phyloP scores from a whole-genome alignment of 805 yeast species.

The Tetrapisispora namnaoensis region DNA sequence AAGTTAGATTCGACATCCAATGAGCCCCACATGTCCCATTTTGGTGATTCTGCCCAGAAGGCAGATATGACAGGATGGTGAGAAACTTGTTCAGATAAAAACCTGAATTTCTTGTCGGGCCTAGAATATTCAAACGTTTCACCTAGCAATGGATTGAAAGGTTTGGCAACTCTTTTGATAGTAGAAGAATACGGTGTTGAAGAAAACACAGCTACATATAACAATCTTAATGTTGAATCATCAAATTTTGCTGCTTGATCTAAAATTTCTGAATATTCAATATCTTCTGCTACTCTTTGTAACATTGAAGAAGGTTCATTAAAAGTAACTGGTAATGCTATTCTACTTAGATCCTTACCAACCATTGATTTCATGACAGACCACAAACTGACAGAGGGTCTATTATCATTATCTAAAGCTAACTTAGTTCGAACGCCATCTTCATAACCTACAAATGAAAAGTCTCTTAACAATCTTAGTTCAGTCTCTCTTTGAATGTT shows the following conservation, averaged over 20 bases:
- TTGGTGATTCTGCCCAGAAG: slow-evolving; percentile 69
- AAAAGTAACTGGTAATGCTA: slow-evolving; percentile 94
- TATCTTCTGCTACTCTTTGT: slow-evolving; percentile 90
- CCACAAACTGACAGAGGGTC: slow-evolving; percentile 89
- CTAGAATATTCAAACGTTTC: slow-evolving; percentile 89
- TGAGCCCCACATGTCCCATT: slow-evolving; percentile 94
- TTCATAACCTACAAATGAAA: slow-evolving; percentile 69
- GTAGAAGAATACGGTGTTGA: slow-evolving; percentile 93
- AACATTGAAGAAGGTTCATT: slow-evolving; percentile 89
- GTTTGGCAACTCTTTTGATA: slow-evolving; percentile 85
- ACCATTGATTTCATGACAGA: slow-evolving; percentile 86
- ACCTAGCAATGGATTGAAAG: slow-evolving; percentile 89
- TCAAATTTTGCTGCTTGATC: slow-evolving; percentile 65
- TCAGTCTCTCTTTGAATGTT: slow-evolving; percentile 21
- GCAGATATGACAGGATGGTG: slow-evolving; percentile 98
- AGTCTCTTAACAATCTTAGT: slow-evolving; percentile 27
- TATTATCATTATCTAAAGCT: slow-evolving; percentile 63
- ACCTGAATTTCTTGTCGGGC: slow-evolving; percentile 77
- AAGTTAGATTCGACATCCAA: slow-evolving; percentile 83
- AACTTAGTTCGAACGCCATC: slow-evolving; percentile 66
- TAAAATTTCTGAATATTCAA: slow-evolving; percentile 73
- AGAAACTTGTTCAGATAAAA: slow-evolving; percentile 86
- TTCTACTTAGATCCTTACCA: slow-evolving; percentile 94
- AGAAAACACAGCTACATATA: slow-evolving; percentile 86
- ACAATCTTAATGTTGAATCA: slow-evolving; percentile 72